Percentiles rank a stretch among this genome's conserved stretches.
Conservation (phyloP, 768 basidiomycete genomes). For the Tylopilus rubrobrunneus region DNA sequence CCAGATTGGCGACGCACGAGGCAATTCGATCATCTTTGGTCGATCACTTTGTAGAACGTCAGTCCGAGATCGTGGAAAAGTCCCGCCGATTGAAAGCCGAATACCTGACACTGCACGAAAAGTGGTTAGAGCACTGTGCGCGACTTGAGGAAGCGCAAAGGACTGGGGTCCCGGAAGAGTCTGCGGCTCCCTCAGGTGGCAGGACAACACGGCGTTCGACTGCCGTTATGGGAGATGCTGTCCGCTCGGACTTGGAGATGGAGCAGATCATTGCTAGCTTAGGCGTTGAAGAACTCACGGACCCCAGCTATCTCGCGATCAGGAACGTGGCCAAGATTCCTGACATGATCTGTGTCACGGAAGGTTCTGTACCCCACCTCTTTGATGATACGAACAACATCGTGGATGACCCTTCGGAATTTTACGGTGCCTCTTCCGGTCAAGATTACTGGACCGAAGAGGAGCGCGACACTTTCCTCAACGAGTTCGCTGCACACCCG, state of each 20-base stretch:
- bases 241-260: constrained; percentile 94
- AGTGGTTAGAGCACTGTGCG: constrained; percentile 71
- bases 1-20: constrained; percentile 35
- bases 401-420: constrained; percentile 71
- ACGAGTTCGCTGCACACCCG: constrained; percentile 78
- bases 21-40: constrained; percentile 47
- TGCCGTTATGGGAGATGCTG: constrained; percentile 76
- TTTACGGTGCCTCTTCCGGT: constrained; percentile 70
- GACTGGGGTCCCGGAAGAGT: constrained; percentile 34
- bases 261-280: constrained; percentile 95
- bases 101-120: constrained; percentile 64
- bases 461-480: constrained; percentile 74
- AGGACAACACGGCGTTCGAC: constrained; percentile 73
- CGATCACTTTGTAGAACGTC: constrained; percentile 51
- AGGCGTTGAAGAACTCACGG: constrained; percentile 89
- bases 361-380: constrained; percentile 54
- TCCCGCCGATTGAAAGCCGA: constrained; percentile 53
- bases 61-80: constrained; percentile 51
- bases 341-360: constrained; percentile 78
- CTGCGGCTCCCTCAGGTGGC: constrained; percentile 37
- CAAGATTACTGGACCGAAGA: constrained; percentile 84
- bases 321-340: constrained; percentile 85
- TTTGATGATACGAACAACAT: constrained; percentile 86
- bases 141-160: constrained; percentile 53
- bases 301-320: constrained; percentile 83